Base-by-base conservation (phyloP, 2,329 filamentous ascomycete genomes). In the Fusarium ambrosium region DNA sequence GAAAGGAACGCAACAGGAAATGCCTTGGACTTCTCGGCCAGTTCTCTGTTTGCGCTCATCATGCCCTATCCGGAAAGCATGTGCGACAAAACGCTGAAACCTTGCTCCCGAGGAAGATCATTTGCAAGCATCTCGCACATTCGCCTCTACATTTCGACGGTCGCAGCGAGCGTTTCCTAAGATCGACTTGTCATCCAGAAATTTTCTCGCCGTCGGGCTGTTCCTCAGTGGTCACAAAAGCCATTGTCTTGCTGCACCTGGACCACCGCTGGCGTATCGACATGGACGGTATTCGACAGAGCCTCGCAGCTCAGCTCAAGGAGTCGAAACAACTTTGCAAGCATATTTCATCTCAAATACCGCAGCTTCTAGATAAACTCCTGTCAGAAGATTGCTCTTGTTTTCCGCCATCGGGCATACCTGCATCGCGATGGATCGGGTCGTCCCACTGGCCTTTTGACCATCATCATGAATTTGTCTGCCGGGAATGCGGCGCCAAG, bases 321-420 rank as follows among this genome's bases (percentile, higher is more conserved):
- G 6, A 34, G 10, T 32, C 16, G 0, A 6, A 61, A n/a, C 62
- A 39, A 34, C 20, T 71, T 7, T 71, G 69, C 5, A 68, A 34
- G 5, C 69, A 71, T 20, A 51, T n/a, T 9, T 24, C 29, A 1
- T 18, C 13, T 8, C 67, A 71, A 16, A 20, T 62, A 2, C 34
- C 34, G 8, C 20, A 56, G 1, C 62, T 72, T 3, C 24, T 68
- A 4, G 20, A 18, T 13, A 24, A 14, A 16, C 36, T 71, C 3
- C 6, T 4, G 14, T 56, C 53, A 18, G 32, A 63, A 11, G 6
- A 32, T n/a, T 71, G 68, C 27, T 4, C 13, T 2, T 73, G 66
- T 13, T 68, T 73, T 27, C 51, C 65, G 2, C 7, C 14, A 20
- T 41, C 24, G 2, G 56, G 22, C 1, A 29, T 9, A 2, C 16